Conservation (phyloP, 768 basidiomycete species). For the Saitozyma podzolica region DNA sequence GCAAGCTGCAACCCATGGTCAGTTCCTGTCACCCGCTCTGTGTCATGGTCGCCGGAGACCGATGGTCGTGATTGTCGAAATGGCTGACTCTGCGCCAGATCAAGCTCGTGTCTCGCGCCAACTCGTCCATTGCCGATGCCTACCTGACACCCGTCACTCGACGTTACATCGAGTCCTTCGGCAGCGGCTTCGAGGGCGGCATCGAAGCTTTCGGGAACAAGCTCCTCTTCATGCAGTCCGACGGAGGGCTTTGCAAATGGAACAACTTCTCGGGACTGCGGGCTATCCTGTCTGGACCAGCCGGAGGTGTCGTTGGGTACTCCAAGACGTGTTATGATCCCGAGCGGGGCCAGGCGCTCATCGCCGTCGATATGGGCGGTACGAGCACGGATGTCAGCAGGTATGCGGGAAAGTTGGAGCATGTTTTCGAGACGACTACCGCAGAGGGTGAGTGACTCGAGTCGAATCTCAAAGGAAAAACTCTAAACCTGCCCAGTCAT, state of each 20-base stretch:
- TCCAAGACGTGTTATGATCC: slow-evolving; percentile 90
- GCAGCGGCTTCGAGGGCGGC: slow-evolving; percentile 39
- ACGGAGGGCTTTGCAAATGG: slow-evolving; percentile 56
- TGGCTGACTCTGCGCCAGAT: slow-evolving; percentile 19
- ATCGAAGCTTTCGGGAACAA: slow-evolving; percentile 15
- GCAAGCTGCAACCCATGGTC: slow-evolving; percentile 53
- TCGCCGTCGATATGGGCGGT: slow-evolving; percentile 67
- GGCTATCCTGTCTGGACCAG: slow-evolving; percentile 83
- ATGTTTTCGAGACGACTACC: slow-evolving; percentile 58
- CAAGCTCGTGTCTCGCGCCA: slow-evolving; percentile 43
- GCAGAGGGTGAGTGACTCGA: slow-evolving; percentile 22
- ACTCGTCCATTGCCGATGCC: slow-evolving; percentile 39
- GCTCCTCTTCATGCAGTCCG: slow-evolving; percentile 80
- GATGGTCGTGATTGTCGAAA: slow-evolving; percentile 1
- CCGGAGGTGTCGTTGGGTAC: slow-evolving; percentile 94
- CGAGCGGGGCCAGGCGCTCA: slow-evolving; percentile 68
- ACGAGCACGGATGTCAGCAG: slow-evolving; percentile 95
- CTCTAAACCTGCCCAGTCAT: slow-evolving; percentile 53
- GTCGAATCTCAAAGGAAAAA: not conserved
- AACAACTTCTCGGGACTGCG: slow-evolving; percentile 88
- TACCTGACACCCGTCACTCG: slow-evolving; percentile 45
- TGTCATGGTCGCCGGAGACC: too few relatives aligned
- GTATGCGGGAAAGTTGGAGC: slow-evolving; percentile 84
- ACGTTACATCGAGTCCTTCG: slow-evolving; percentile 40
- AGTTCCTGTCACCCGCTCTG: slow-evolving; percentile 8